A percentile compares a stretch with the other conserved stretches of the same genome.
Conservation (phyloP, 441 rosid species). For the Populus hybrid region DNA sequence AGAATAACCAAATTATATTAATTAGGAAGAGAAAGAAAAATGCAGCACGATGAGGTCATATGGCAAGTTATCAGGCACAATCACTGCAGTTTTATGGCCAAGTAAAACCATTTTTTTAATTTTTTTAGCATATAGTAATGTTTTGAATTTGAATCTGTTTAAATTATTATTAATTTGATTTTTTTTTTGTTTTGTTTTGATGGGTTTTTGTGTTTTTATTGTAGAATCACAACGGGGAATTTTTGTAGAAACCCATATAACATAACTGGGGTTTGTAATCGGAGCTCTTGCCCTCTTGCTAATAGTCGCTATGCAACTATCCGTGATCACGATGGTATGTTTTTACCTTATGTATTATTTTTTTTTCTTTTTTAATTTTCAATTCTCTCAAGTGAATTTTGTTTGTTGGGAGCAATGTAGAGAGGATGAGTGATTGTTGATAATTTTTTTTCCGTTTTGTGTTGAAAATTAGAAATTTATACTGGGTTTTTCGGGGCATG, state of each 20-base stretch:
- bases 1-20: background rate
- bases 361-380: background rate
- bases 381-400: background rate
- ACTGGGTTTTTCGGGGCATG: background rate
- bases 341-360: background rate
- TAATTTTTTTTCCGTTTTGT: background rate
- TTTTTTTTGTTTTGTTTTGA: background rate
- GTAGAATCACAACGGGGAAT: constrained; percentile 76
- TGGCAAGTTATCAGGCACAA: constrained; percentile 96
- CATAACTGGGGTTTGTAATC: constrained; percentile 78
- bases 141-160: background rate
- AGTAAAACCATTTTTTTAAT: constrained; percentile 31
- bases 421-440: background rate
- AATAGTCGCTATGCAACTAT: constrained; percentile 92
- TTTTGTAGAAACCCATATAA: constrained; percentile 92
- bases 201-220: background rate
- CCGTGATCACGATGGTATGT: constrained; percentile 78
- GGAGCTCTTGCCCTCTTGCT: constrained; percentile 95
- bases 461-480: background rate
- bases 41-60: constrained; percentile 85
- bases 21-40: constrained; percentile 7
- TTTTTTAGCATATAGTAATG: background rate
- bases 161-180: background rate
- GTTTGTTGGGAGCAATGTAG: background rate
- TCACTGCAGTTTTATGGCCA: constrained; percentile 94